Conservation (phyloP, 306 rosid species). For the Cucurbita pepo region DNA sequence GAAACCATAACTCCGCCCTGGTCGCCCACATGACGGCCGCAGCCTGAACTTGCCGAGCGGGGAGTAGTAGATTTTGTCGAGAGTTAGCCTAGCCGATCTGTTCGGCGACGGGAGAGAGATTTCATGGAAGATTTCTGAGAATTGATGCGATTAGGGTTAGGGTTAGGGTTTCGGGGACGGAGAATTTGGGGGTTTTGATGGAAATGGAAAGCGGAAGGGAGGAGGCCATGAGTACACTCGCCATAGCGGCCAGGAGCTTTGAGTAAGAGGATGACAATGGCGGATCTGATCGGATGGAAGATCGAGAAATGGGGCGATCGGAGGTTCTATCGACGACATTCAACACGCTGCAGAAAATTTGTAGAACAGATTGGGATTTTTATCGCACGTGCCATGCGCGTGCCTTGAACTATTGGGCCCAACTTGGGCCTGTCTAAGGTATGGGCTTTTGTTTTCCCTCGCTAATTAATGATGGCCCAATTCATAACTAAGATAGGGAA, state of each 20-base stretch:
- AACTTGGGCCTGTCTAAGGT: too few relatives aligned
- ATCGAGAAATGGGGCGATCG: not conserved
- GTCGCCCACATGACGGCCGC: conserved; percentile 60
- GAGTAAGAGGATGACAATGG: not conserved
- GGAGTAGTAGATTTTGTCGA: conserved; percentile 67
- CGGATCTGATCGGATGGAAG: not conserved
- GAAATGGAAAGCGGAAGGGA: conserved; percentile 13
- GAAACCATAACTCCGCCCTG: conserved; percentile 34
- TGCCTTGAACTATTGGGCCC: not conserved
- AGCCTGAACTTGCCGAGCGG: conserved; percentile 74
- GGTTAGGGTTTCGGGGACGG: conserved; percentile 33
- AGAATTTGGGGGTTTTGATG: conserved; percentile 24
- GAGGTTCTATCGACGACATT: too few relatives aligned
- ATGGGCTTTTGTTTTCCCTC: not conserved
- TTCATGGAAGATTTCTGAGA: conserved; percentile 32
- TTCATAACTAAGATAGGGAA: not conserved
- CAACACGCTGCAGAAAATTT: too few relatives aligned
- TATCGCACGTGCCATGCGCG: not conserved
- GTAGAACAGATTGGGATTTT: not conserved
- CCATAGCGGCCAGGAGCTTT: conserved; percentile 22
- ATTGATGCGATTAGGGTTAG: not conserved
- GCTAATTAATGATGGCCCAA: not conserved
- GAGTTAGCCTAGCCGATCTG: conserved; percentile 71
- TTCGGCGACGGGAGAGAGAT: conserved; percentile 38
- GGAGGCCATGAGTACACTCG: conserved; percentile 74